These are phyloP conservation scores for Fragaria ananassa DNA, from an alignment of 306 rosid species.

Conservation along the genomic window DNA sequence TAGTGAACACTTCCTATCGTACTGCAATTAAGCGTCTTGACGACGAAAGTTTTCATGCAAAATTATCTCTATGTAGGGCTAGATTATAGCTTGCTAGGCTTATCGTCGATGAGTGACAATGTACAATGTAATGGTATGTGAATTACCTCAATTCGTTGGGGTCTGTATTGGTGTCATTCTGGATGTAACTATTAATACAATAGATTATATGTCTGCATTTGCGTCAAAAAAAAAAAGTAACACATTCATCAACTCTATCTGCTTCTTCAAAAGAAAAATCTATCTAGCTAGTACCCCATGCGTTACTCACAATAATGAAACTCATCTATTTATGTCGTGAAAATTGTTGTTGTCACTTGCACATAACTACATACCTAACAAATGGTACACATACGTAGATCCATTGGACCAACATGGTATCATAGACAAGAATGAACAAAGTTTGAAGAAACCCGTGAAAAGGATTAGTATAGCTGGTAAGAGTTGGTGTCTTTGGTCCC, in stretches of 20 bases:
- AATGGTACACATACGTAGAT: not conserved
- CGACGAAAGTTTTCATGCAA: no score
- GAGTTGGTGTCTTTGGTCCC: not conserved
- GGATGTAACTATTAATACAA: no score
- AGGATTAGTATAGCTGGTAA: slow-evolving; percentile 1
- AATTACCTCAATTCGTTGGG: no score
- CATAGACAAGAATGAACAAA: not conserved
- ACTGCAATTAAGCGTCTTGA: no score
- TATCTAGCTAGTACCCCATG: not conserved
- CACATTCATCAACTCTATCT: not conserved
- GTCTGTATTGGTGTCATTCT: no score
- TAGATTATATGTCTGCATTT: no score
- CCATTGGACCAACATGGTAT: not conserved
- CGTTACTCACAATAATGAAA: not conserved
- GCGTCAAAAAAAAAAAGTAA: no score
- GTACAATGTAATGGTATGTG: no score
- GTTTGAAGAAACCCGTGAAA: slow-evolving; percentile 11
- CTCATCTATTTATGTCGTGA: not conserved
- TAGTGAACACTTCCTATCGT: no score
- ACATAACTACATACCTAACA: not conserved
- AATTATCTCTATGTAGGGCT: no score
- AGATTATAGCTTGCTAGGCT: no score
- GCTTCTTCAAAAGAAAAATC: not conserved
- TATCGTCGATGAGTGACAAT: no score
- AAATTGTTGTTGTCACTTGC: not conserved